phyloP scores from a whole-genome alignment of 805 yeast species.

The Starmerella riodocensis region DNA sequence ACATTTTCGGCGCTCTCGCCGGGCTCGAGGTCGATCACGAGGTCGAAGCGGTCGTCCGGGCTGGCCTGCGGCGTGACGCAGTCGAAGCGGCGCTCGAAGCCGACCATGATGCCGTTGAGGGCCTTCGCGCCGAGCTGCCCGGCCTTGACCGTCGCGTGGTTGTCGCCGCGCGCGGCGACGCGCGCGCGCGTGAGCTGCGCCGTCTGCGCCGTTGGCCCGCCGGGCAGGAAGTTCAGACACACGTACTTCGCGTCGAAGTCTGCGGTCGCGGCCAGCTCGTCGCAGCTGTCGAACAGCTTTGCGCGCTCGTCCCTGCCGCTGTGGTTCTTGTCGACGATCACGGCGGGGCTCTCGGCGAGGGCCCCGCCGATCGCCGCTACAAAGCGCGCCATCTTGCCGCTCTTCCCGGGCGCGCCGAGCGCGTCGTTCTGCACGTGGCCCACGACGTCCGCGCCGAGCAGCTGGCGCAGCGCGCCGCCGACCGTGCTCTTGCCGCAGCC shows the following conservation, averaged over 20 bases:
- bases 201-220: conserved; percentile 28
- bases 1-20: conserved; percentile 36
- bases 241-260: conserved; percentile 42
- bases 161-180: conserved; percentile 61
- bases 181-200: conserved; percentile 46
- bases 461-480: conserved; percentile 40
- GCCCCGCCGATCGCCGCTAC: conserved; percentile 20
- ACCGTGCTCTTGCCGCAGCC: conserved; percentile 94
- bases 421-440: conserved; percentile 75
- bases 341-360: conserved; percentile 35
- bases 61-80: conserved; percentile 33
- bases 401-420: conserved; percentile 28
- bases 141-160: conserved; percentile 67
- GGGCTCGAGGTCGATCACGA: conserved; percentile 41
- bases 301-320: conserved; percentile 57
- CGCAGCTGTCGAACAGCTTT: conserved; percentile 45
- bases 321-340: conserved; percentile 74
- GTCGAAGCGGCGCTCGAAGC: conserved; percentile 60
- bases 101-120: conserved; percentile 53
- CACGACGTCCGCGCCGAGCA: conserved; percentile 47
- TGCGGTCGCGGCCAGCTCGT: conserved; percentile 33
- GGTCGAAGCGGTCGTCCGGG: conserved; percentile 61
- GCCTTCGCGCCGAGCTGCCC: conserved; percentile 34
- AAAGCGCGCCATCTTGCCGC: conserved; percentile 21
- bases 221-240: conserved; percentile 53